phyloP scores from a whole-genome alignment of 23 red algal genomes.

The Gracilariopsis chorda region DNA sequence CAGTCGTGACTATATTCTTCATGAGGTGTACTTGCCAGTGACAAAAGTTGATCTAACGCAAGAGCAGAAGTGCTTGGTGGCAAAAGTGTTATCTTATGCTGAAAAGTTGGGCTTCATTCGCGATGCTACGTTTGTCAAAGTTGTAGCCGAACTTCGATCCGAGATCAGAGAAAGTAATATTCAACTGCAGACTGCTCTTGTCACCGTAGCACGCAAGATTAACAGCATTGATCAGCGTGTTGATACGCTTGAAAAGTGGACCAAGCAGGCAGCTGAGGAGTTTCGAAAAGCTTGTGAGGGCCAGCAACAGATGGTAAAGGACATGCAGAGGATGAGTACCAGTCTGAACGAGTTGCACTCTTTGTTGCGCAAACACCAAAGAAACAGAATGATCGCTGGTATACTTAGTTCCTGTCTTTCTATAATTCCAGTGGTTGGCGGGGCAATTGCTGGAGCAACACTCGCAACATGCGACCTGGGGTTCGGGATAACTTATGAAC shows the following conservation, averaged over 20 bases:
- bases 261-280: neutral
- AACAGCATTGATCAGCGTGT: neutral
- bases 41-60: neutral
- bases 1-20: neutral
- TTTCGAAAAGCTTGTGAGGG: neutral
- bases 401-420: neutral
- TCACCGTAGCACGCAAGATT: neutral
- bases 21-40: constrained; percentile 1
- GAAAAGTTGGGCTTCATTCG: neutral
- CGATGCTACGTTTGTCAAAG: neutral
- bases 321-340: neutral
- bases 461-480: neutral
- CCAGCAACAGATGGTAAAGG: neutral
- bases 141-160: neutral
- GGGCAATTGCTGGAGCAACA: neutral
- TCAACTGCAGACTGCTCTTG: neutral
- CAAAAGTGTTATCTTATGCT: neutral
- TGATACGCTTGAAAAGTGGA: neutral
- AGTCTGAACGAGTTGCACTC: neutral
- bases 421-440: neutral
- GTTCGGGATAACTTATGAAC: neutral
- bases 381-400: neutral
- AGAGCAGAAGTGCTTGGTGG: neutral
- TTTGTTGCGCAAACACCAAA: neutral
- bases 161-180: neutral